Evolutionary conservation across 2,329 filamentous ascomycete species (phyloP).

Genomic region (Decorospora gaudefroyi): DNA sequence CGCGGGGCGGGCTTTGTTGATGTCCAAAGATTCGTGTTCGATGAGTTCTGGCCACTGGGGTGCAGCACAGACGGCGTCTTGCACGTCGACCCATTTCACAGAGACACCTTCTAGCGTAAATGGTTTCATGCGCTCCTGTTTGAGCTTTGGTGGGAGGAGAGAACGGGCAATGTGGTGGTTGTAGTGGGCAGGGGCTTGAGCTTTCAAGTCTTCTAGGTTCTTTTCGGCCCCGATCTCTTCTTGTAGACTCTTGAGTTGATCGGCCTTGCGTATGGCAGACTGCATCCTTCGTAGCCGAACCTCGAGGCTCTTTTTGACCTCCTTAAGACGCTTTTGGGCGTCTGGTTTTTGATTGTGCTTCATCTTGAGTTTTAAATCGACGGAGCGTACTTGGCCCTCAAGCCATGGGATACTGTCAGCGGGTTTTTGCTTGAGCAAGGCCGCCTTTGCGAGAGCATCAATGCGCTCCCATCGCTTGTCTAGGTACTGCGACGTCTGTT

Average conservation of each 20-base stretch:
- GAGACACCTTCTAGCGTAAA: constrained; percentile 35
- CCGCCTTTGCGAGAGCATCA: constrained; percentile 25
- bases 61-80: constrained; percentile 38
- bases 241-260: constrained; percentile 30
- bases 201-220: constrained; percentile 21
- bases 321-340: constrained; percentile 31
- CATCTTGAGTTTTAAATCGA: constrained; percentile 31
- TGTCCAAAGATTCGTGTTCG: constrained; percentile 25
- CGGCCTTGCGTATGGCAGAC: constrained; percentile 31
- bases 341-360: constrained; percentile 34
- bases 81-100: constrained; percentile 43
- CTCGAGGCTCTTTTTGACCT: constrained; percentile 29
- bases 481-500: constrained; percentile 20
- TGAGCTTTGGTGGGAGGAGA: constrained; percentile 30
- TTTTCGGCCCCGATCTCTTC: constrained; percentile 25
- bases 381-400: constrained; percentile 31
- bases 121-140: constrained; percentile 22
- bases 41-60: constrained; percentile 30
- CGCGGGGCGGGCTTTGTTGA: constrained; percentile 18
- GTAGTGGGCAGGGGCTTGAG: constrained; percentile 26
- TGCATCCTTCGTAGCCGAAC: constrained; percentile 29
- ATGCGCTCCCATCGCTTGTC: constrained; percentile 35
- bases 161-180: constrained; percentile 34
- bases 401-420: constrained; percentile 33
- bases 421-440: constrained; percentile 16